phyloP scores from a whole-genome alignment of 1,284 basidiomycete genomes.

The Pseudozyma sp. region DNA sequence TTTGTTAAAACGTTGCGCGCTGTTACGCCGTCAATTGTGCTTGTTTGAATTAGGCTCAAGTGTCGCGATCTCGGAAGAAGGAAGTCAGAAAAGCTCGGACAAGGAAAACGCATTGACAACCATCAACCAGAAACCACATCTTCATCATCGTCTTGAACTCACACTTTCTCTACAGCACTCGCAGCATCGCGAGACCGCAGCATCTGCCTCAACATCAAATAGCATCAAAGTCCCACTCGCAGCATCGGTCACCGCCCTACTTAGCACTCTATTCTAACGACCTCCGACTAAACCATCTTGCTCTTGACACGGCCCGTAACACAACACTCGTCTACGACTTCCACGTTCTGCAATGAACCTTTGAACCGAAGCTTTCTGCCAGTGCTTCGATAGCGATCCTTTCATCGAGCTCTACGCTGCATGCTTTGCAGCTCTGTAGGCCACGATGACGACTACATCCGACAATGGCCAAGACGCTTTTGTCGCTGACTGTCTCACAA shows the following conservation, averaged over 20 bases:
- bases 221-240: too few relatives aligned
- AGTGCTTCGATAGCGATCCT: neutral
- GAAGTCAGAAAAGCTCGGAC: conserved; percentile 8
- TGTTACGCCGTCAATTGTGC: neutral
- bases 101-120: neutral
- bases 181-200: too few relatives aligned
- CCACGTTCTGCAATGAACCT: neutral
- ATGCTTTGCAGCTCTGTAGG: neutral
- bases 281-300: neutral
- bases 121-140: neutral
- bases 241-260: too few relatives aligned
- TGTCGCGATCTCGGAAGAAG: conserved; percentile 30
- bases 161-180: too few relatives aligned
- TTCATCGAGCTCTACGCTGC: neutral
- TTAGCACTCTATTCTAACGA: neutral
- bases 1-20: neutral
- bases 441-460: conserved; percentile 11
- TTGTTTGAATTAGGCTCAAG: neutral
- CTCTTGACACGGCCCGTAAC: neutral
- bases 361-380: neutral
- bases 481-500: conserved; percentile 19
- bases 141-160: neutral
- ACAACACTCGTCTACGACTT: neutral
- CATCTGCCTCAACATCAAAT: too few relatives aligned
- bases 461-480: conserved; percentile 15